Evolutionary conservation across 768 basidiomycete genomes (phyloP).

Genomic region (Boletus rex-veris): DNA sequence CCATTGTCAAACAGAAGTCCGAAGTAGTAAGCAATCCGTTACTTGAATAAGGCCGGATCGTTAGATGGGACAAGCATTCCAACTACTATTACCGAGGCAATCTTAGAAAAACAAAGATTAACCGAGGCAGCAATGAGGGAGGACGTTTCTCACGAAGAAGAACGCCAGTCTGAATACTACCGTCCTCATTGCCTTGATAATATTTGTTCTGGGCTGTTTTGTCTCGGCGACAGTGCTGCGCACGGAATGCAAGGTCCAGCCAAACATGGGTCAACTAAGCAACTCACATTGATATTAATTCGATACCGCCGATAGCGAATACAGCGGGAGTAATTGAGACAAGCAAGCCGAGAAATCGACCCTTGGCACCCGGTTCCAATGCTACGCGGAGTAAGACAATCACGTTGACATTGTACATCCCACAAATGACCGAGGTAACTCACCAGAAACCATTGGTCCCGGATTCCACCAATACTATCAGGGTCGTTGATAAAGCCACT

Average conservation of each 20-base stretch:
- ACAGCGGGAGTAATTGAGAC: conserved; percentile 32
- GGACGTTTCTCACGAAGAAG: conserved; percentile 14
- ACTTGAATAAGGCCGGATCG: conserved; percentile 48
- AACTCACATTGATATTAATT: conserved; percentile 63
- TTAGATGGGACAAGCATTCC: conserved; percentile 78
- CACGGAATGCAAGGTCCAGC: conserved; percentile 5
- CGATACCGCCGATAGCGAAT: conserved; percentile 79
- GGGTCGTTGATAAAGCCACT: background rate
- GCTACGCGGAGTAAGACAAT: background rate
- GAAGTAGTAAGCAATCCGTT: conserved; percentile 12
- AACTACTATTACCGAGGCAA: conserved; percentile 42
- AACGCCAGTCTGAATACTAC: conserved; percentile 75
- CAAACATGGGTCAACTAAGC: conserved; percentile 12
- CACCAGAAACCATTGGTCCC: conserved; percentile 24
- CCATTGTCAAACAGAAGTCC: background rate
- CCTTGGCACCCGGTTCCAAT: conserved; percentile 19
- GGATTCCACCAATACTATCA: conserved; percentile 23
- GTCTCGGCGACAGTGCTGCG: conserved; percentile 72
- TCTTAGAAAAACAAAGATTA: conserved; percentile 10
- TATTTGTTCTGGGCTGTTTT: conserved; percentile 72
- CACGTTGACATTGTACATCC: background rate
- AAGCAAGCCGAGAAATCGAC: conserved; percentile 24
- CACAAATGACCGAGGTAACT: background rate
- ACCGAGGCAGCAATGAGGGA: background rate
- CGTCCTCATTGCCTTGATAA: conserved; percentile 68